Base-by-base conservation (phyloP, 768 basidiomycete genomes). In the Russula vinacea region DNA sequence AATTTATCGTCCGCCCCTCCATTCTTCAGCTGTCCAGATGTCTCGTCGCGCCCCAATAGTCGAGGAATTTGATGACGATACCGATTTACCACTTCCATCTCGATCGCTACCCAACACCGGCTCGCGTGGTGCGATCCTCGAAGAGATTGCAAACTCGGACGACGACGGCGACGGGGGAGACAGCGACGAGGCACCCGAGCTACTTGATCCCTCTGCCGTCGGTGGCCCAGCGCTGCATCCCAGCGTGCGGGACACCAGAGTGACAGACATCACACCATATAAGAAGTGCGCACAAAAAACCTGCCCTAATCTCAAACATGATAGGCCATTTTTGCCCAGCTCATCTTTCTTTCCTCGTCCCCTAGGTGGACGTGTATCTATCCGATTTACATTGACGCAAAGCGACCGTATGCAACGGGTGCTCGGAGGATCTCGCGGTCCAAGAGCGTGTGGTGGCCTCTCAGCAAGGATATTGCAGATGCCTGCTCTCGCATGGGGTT, bases 351-450 rank as follows among this genome's bases (percentile, higher is more conserved):
- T 37, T 58, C 35, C 50, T 64, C 59, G n/a, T 47, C 22, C 11
- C 11, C 16, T 71, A 97, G 94, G 70, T 97, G 95, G 95, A 88
- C 92, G 51, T 92, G 91, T 70, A 85, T 98, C 72, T 99, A 98
- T 74, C 96, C 96, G 6, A 90, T 98, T 71, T 98, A 98, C 76
- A 84, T 98, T 62, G 96, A 98, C 75, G 94, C 95, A 40, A 97
- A 98, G 74, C 88, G 88, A 2, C 86, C 94, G 0, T 90, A 92
- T 74, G 85, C 86, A 4, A 87, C 83, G 6, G 93, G 94, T 22
- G 85, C 89, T 68, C 86, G 96, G 45, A 83, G 96, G 55, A 85
- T 98, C 61, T 78, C 87, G 33, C 82, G 94, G 32, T 80, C 81
- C 60, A 88, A 90, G 75, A 83, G 88, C 62, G 74, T 98, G 33